Evolutionary conservation across 2,329 filamentous ascomycete species (phyloP), one percentile per base, ranked within the genome.

Genomic region (Fusarium torulosum): DNA sequence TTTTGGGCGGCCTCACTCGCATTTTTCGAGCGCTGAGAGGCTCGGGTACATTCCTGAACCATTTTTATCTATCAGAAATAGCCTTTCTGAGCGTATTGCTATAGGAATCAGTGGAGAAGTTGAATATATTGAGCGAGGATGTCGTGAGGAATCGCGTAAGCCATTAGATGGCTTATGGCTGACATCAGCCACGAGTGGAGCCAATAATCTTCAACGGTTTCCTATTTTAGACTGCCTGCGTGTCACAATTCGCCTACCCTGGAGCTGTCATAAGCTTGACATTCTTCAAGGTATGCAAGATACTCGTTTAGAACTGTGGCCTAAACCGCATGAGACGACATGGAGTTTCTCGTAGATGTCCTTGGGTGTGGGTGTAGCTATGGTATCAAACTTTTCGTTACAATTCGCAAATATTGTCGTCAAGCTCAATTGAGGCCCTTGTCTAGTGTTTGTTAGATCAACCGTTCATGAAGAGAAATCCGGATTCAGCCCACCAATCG

Each of bases 161-260:
- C 62, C 54, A 49, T 53, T 37, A 25, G 21, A 43, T 44, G 44
- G 46, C 44, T 57, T 50, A 54, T 74, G 69, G 69, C 71, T 73
- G 67, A 73, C 61, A 56, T 73, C 66, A 73, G 71, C 71, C 71
- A 74, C 53, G 21, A 11, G 17, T 37, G 35, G 35, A 35, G 20
- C 27, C 66, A 63, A 61, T 62, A 51, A 25, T 38, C n/a, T 21
- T 33, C 33, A 41, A n/a, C 41, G 23, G 33, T 53, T 63, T 50
- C 45, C 58, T 49, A 43, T 51, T 58, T 27, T 9, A 43, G 55
- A 31, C 43, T 14, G 17, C 20, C 43, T 14, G 19, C 19, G 19
- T 31, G 17, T n/a, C 2, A 13, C 17, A 15, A 9, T 10, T 7
- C 1, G 3, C 17, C 17, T 63, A 63, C 60, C 62, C 57, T 66